Evolutionary conservation across 1,139 yeast genomes (phyloP).

Genomic region (Blastobotrys proliferans): DNA sequence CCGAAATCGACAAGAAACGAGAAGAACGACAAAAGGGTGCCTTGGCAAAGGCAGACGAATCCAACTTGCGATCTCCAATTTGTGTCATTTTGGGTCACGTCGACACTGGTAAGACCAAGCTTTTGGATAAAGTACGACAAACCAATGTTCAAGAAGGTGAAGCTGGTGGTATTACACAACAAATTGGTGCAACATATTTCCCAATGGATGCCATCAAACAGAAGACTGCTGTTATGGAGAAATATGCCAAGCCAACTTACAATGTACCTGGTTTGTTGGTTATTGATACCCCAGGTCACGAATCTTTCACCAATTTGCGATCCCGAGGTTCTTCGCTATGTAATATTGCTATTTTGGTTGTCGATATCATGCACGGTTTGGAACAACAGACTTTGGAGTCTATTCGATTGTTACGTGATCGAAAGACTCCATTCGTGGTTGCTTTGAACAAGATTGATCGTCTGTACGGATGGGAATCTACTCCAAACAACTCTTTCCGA

Average conservation of each 20-base stretch:
- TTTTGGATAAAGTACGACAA: slow-evolving; percentile 94
- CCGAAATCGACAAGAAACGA: slow-evolving; percentile 37
- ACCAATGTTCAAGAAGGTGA: slow-evolving; percentile 99
- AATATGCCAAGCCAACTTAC: slow-evolving; percentile 72
- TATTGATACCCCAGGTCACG: slow-evolving; percentile 99
- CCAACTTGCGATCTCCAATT: slow-evolving; percentile 89
- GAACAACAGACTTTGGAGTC: slow-evolving; percentile 98
- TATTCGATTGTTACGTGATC: slow-evolving; percentile 82
- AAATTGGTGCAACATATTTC: slow-evolving; percentile 99
- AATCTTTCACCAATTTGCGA: slow-evolving; percentile 94
- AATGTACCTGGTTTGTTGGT: slow-evolving; percentile 96
- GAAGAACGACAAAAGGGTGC: slow-evolving; percentile 40
- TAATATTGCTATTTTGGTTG: slow-evolving; percentile 97
- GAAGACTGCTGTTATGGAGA: slow-evolving; percentile 88
- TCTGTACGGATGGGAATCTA: slow-evolving; percentile 87
- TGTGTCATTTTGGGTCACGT: slow-evolving; percentile 99
- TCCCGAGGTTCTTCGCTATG: slow-evolving; percentile 98
- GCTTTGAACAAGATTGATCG: slow-evolving; percentile 97
- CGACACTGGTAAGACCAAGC: slow-evolving; percentile 98
- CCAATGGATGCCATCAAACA: slow-evolving; percentile 90
- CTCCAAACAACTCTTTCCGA: slow-evolving; percentile 92
- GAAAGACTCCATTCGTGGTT: slow-evolving; percentile 96
- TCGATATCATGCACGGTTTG: slow-evolving; percentile 98
- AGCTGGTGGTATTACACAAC: slow-evolving; percentile 99
- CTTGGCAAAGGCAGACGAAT: slow-evolving; percentile 34